A percentile compares a stretch with the other conserved stretches of the same genome.
phyloP scores from a whole-genome alignment of 2,329 filamentous ascomycete genomes.

The Coniochaeta ligniaria region DNA sequence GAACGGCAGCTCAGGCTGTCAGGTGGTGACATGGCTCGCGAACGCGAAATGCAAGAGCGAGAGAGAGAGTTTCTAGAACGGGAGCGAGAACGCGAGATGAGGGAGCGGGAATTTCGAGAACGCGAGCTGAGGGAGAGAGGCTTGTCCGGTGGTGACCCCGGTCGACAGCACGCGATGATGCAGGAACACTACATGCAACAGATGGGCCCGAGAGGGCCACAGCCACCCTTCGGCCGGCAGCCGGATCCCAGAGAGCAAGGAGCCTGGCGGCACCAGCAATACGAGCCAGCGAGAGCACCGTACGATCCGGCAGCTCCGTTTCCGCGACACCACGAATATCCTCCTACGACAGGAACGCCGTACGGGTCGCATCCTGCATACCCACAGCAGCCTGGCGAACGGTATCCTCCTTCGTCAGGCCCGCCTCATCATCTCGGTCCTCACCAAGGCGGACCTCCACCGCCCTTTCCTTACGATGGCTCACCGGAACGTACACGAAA shows the following conservation, averaged over 20 bases:
- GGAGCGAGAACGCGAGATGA: constrained; percentile 20
- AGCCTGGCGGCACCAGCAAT: constrained; percentile 29
- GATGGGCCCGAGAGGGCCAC: constrained; percentile 11
- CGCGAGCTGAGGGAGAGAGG: constrained; percentile 37
- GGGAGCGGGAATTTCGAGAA: constrained; percentile 34
- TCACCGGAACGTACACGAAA: constrained; percentile 39
- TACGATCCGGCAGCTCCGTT: constrained; percentile 36
- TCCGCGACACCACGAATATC: constrained; percentile 41
- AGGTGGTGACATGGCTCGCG: constrained; percentile 38
- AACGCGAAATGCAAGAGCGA: constrained; percentile 36
- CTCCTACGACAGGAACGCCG: constrained; percentile 32
- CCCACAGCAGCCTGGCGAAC: constrained; percentile 28
- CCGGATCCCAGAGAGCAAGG: constrained; percentile 32
- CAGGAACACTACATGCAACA: constrained; percentile 36
- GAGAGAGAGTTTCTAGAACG: no score
- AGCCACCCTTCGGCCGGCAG: constrained; percentile 34
- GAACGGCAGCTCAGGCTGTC: constrained; percentile 44
- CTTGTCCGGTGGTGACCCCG: constrained; percentile 40
- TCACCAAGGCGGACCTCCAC: constrained; percentile 21
- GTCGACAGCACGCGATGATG: constrained; percentile 34
- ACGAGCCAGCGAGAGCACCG: constrained; percentile 31
- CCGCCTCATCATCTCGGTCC: constrained; percentile 23
- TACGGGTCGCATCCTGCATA: constrained; percentile 30
- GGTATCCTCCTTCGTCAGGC: constrained; percentile 26
- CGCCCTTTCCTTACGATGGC: constrained; percentile 32